Base-by-base conservation (phyloP, 2,329 filamentous ascomycete species). In the Ascochyta koolunga region DNA sequence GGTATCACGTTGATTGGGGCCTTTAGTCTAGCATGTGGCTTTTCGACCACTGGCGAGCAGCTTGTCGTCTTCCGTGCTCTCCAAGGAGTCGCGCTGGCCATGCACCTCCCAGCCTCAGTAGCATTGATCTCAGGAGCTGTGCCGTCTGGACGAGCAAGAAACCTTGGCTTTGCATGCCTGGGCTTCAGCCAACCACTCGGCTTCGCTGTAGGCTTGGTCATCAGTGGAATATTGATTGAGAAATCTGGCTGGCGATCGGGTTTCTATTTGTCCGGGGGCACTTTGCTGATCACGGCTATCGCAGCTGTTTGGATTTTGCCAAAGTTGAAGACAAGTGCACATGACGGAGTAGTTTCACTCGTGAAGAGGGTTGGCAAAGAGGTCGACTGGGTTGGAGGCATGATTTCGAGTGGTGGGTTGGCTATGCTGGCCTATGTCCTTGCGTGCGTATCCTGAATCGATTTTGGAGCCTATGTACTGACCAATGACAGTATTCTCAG, bases 191-290 rank as follows among this genome's bases (percentile, higher is more conserved):
- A 79, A 49, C 77, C 80, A 0, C 64, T 83, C 0, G 82, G 82
- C 0, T 84, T 82, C 58, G 80, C 79, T 0, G 60, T 82, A 8
- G 82, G 82, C 0, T 65, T 84, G 0, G 77, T 84, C 1, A 57
- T 83, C 0, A 80, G 78, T 9, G 82, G 82, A 11, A 65, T 83
- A 1, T 66, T 83, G 11, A 70, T 79, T 5, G 77, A 82, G 37
- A 76, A 72, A 0, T 62, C 77, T 4, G 80, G 80, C 1, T 83
- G 82, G 82, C 70, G 80, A 4, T 70, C 73, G 1, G 78, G 76
- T 3, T 83, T 78, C 61, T 83, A 80, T 49, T 50, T 80, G 1
- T 55, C 59, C 25, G 69, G 63, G 24, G 64, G 58, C 9, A 61
- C 61, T 9, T 72, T 70, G 1, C 56, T 80, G 10, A 54, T 68